These are phyloP conservation scores for Coemansia aciculifera DNA, from an alignment of 192 early-diverging fungal genomes.

Conservation along the genomic window DNA sequence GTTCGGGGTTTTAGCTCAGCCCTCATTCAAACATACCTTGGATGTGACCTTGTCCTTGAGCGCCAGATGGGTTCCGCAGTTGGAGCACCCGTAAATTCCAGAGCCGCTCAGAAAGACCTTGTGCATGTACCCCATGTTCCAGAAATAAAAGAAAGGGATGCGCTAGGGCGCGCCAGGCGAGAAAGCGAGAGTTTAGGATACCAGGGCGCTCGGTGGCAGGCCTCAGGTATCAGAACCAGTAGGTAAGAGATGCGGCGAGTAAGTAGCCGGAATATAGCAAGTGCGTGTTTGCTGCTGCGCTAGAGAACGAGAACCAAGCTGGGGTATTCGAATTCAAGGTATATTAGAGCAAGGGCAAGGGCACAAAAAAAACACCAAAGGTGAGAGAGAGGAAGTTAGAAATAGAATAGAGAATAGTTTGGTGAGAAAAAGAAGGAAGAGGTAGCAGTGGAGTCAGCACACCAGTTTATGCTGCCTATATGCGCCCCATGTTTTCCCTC, in stretches of 20 bases:
- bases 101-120: slow-evolving; percentile 39
- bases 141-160: neutral
- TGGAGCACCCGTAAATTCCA: slow-evolving; percentile 44
- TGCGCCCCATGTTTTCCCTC: neutral
- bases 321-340: neutral
- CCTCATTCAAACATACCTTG: slow-evolving; percentile 23
- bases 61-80: slow-evolving; percentile 50
- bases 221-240: neutral
- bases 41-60: slow-evolving; percentile 37
- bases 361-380: neutral
- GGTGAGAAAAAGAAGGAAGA: neutral
- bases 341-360: neutral
- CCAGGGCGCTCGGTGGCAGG: neutral
- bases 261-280: neutral
- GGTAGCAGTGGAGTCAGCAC: slow-evolving; percentile 2
- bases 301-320: neutral
- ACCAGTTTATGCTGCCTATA: neutral
- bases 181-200: neutral
- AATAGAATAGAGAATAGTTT: too few species aligned
- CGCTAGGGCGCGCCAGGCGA: slow-evolving; percentile 3
- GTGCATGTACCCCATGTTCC: slow-evolving; percentile 53
- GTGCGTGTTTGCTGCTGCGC: neutral
- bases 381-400: neutral
- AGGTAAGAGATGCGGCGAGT: neutral
- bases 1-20: neutral